Evolutionary conservation across 495 filamentous ascomycete species (phyloP).

Genomic region (Trichoderma orchidacearum): DNA sequence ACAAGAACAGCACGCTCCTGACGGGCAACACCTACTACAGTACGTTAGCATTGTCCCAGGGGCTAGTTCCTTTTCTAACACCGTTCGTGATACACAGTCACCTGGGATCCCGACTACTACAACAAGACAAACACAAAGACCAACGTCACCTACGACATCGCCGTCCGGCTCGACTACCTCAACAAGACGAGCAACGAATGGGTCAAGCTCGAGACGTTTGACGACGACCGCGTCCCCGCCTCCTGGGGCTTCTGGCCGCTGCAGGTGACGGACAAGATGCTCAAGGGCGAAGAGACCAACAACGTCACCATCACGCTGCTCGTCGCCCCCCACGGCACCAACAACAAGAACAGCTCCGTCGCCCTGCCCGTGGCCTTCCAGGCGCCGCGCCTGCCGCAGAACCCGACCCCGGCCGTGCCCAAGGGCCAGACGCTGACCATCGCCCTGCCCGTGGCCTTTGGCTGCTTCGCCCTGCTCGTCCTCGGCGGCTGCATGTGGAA

Average conservation of each 20-base stretch:
- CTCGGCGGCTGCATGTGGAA: constrained; percentile 23
- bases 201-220: constrained; percentile 3
- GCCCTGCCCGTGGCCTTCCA: constrained; percentile 4
- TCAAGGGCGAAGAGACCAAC: constrained; percentile 13
- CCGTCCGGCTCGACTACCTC: constrained; percentile 17
- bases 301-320: constrained; percentile 29
- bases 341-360: constrained; percentile 7
- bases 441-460: constrained; percentile 24
- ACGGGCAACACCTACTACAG: constrained; percentile 23
- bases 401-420: constrained; percentile 8
- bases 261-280: constrained; percentile 11
- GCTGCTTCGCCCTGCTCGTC: constrained; percentile 17
- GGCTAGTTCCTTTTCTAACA: background rate
- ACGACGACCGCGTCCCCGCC: constrained; percentile 13
- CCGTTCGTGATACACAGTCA: constrained; percentile 18
- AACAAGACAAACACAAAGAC: constrained; percentile 18
- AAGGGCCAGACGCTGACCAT: constrained; percentile 19
- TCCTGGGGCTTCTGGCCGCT: constrained; percentile 29
- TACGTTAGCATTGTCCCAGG: constrained; percentile 7
- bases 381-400: constrained; percentile 6
- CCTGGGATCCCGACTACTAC: constrained; percentile 31
- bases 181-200: constrained; percentile 8
- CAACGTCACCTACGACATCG: constrained; percentile 7
- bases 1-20: constrained; percentile 14
- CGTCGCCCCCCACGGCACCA: constrained; percentile 2